These are phyloP conservation scores for Acacia concinna DNA, from an alignment of 331 rosid species.

Conservation along the genomic window DNA sequence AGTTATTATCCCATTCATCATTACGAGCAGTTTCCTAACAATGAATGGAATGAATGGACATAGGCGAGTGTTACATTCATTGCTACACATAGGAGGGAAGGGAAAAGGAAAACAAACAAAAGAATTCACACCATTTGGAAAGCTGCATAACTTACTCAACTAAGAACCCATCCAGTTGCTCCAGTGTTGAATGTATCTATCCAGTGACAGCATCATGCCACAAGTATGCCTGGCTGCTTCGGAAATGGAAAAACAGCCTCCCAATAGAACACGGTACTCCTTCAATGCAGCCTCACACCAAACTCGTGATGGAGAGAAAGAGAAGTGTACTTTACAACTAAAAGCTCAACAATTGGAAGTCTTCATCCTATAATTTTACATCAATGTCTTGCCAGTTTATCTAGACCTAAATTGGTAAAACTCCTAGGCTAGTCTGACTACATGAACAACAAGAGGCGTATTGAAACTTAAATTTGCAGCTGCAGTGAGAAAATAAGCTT, in stretches of 20 bases:
- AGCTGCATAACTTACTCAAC: slow-evolving; percentile 43
- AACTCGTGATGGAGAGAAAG: slow-evolving; percentile 18
- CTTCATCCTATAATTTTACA: slow-evolving; percentile 12
- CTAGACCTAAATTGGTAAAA: slow-evolving; percentile 10
- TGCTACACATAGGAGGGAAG: slow-evolving; percentile 15
- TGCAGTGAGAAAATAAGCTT: not conserved
- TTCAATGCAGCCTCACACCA: slow-evolving; percentile 23
- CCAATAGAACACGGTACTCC: slow-evolving; percentile 6
- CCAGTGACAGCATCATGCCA: slow-evolving; percentile 34
- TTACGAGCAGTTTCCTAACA: slow-evolving; percentile 10
- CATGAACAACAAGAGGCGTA: not conserved
- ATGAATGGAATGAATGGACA: slow-evolving; percentile 15
- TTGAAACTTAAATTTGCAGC: slow-evolving; percentile 3
- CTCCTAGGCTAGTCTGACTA: not conserved
- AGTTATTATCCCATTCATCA: slow-evolving; percentile 14
- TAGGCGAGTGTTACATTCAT: slow-evolving; percentile 9
- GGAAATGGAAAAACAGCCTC: slow-evolving; percentile 11
- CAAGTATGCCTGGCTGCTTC: slow-evolving; percentile 31
- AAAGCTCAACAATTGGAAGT: not conserved
- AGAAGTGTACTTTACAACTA: slow-evolving; percentile 17
- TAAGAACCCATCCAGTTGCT: slow-evolving; percentile 42
- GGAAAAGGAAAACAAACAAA: slow-evolving; percentile 23
- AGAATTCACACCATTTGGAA: slow-evolving; percentile 30
- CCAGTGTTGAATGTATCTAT: slow-evolving; percentile 38
- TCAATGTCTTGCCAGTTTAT: not conserved